Conservation (phyloP, 352 stramenopile genomes). For the Globisporangium canariense region DNA sequence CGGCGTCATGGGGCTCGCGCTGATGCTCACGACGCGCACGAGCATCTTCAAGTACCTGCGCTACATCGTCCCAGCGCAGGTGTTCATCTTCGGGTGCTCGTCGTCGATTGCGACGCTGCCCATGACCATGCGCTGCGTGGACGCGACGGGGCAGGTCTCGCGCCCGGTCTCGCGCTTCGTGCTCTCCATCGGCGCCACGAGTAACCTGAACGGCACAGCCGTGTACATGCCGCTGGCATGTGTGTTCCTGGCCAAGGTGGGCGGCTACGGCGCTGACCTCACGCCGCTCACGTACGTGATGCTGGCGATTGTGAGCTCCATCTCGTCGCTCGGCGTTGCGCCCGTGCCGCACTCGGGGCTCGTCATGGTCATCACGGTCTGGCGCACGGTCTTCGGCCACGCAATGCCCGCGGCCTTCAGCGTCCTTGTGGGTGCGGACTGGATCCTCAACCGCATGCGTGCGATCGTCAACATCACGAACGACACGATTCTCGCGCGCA, state of each 20-base stretch:
- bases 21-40: conserved; percentile 53
- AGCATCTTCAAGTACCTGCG: conserved; percentile 71
- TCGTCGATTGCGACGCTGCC: conserved; percentile 80
- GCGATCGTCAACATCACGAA: conserved; percentile 83
- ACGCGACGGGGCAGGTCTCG: conserved; percentile 61
- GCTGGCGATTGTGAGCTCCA: conserved; percentile 59
- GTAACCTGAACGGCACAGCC: conserved; percentile 71
- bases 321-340: conserved; percentile 67
- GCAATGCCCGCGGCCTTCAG: conserved; percentile 61
- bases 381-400: conserved; percentile 59
- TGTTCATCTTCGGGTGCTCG: conserved; percentile 77
- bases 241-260: conserved; percentile 71
- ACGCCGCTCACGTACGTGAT: conserved; percentile 57
- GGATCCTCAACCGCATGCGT: conserved; percentile 69
- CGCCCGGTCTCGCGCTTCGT: conserved; percentile 58
- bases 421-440: conserved; percentile 66
- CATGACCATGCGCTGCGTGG: conserved; percentile 73
- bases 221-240: conserved; percentile 73
- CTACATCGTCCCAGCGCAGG: conserved; percentile 64
- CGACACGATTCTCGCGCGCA: conserved; percentile 72
- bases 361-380: conserved; percentile 80
- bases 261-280: conserved; percentile 47
- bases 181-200: conserved; percentile 61
- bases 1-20: conserved; percentile 41
- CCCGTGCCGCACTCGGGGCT: conserved; percentile 70